phyloP scores from a whole-genome alignment of 495 filamentous ascomycete species.

The Xylaria nigripes region DNA sequence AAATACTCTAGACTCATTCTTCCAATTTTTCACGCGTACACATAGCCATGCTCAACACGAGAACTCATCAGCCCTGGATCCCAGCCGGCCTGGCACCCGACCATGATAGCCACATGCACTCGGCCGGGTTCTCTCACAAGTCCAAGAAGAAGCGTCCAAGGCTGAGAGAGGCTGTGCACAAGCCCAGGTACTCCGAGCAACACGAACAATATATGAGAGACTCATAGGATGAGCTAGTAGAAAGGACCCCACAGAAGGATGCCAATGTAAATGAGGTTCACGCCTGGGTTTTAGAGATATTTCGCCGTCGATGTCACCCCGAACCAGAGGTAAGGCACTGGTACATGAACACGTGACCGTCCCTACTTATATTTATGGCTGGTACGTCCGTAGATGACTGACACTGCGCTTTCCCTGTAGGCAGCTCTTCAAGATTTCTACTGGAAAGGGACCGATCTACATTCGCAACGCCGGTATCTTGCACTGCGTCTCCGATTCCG shows the following conservation, averaged over 20 bases:
- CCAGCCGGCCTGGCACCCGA: not conserved
- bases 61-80: not conserved
- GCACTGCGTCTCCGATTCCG: slow-evolving; percentile 16
- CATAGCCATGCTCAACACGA: not conserved
- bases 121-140: slow-evolving; percentile 5
- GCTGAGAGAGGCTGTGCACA: slow-evolving; percentile 2
- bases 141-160: slow-evolving; percentile 6
- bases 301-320: slow-evolving; percentile 21
- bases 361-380: no score
- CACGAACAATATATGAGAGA: slow-evolving; percentile 16
- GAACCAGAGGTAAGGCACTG: slow-evolving; percentile 15
- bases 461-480: slow-evolving; percentile 17
- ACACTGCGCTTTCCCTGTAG: not conserved
- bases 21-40: not conserved
- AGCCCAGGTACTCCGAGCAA: slow-evolving; percentile 11
- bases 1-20: not conserved
- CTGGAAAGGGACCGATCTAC: slow-evolving; percentile 20
- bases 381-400: not conserved
- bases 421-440: not conserved
- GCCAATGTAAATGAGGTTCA: slow-evolving; percentile 15
- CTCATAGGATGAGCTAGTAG: slow-evolving; percentile 18
- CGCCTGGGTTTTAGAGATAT: slow-evolving; percentile 17
- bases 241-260: slow-evolving; percentile 14
- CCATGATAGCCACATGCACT: not conserved
- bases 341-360: no score